Base-by-base conservation (phyloP, 345 rosid genomes). In the Euclidium syriacum region DNA sequence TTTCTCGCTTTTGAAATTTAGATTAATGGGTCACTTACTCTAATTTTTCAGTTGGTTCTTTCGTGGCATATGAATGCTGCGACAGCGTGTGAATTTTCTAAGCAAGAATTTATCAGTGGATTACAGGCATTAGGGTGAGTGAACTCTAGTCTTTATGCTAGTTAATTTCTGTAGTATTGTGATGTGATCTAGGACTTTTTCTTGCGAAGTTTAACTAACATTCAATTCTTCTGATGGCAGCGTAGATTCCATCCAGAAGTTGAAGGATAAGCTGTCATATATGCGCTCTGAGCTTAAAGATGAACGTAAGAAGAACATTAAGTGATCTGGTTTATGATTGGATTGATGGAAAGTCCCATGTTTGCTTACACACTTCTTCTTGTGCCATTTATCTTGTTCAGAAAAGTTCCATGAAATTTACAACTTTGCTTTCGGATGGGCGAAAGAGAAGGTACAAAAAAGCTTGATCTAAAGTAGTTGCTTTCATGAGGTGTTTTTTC, bases 11-110 rank as follows among this genome's bases (percentile, higher is more conserved):
- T 55, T 36, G 24, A 10, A 11, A 8, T 24, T 46, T 46, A 1
- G 30, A 25, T 34, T 52, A 62, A 33, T 14, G 52, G 38, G 18
- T 49, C n/a, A 12, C 63, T 44, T 56, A 4, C 19, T 49, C 9
- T 41, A 43, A 22, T 76, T 73, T 76, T 73, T 67, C 87, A 94
- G 99, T 64, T 94, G 73, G 99, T 94, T 71, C 73, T 94, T 71
- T 94, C 99, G 46, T 94, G 99, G 99, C 99, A 94, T 79, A 94
- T 94, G 99, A 87, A 90, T 68, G 99, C 99, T 52, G 90, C 90
- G 66, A 94, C 96, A 62, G 89, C 91, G 83, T 90, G 97, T 77
- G 97, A 94, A 68, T 94, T 81, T 72, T 85, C 97, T 23, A 87
- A 83, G 81, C 86, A 87, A 65, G 97, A 94, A 78, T 94, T 94